Percentiles rank a stretch among this genome's conserved stretches.
Conservation (phyloP, 371 early-diverging fungal genomes). For the Circinella umbellata region DNA sequence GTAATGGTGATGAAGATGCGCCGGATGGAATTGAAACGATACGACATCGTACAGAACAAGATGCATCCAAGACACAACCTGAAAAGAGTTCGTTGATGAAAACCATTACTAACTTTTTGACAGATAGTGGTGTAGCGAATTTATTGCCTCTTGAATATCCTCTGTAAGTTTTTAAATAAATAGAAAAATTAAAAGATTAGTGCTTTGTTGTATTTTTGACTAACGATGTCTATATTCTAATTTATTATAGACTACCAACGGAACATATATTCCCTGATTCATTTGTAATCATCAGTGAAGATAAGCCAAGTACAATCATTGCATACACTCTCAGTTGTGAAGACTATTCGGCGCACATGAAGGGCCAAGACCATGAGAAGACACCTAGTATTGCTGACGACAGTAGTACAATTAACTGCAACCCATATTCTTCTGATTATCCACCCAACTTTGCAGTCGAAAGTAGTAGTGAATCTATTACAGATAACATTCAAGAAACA, state of each 20-base stretch:
- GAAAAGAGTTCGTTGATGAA: slow-evolving; percentile 75
- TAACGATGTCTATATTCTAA: neutral
- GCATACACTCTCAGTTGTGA: slow-evolving; percentile 79
- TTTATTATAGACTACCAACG: slow-evolving; percentile 57
- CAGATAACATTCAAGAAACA: slow-evolving; percentile 59
- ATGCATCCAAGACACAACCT: slow-evolving; percentile 11
- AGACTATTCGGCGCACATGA: slow-evolving; percentile 53
- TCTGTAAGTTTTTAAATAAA: slow-evolving; percentile 50
- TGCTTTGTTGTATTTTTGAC: neutral
- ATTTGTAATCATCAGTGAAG: slow-evolving; percentile 85
- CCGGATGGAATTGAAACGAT: neutral
- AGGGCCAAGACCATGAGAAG: slow-evolving; percentile 4
- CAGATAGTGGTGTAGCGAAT: slow-evolving; percentile 63
- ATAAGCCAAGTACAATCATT: slow-evolving; percentile 94
- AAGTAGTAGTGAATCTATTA: slow-evolving; percentile 1
- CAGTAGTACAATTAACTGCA: neutral
- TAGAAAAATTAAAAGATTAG: neutral
- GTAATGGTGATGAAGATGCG: slow-evolving; percentile 10
- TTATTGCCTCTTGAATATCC: slow-evolving; percentile 78
- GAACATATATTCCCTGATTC: slow-evolving; percentile 92
- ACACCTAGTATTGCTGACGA: neutral
- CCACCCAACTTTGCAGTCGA: neutral
- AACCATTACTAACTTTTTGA: slow-evolving; percentile 79
- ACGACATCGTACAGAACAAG: neutral
- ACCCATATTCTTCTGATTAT: neutral